These are phyloP conservation scores for Suhomyces maxii DNA, from an alignment of 1,139 yeast genomes.

Conservation along the genomic window DNA sequence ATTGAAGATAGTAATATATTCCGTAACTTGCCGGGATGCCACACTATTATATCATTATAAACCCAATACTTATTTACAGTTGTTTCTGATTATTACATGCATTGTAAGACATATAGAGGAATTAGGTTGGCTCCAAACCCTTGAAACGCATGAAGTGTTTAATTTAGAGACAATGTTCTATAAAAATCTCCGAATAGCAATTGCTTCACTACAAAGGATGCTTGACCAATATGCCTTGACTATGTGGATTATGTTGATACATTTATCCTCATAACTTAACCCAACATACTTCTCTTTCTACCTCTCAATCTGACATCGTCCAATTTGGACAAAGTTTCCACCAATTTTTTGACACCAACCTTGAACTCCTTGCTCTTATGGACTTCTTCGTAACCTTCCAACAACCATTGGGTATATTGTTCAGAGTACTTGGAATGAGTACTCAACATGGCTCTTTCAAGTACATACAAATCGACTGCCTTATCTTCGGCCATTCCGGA, in stretches of 20 bases:
- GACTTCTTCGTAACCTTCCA: constrained; percentile 66
- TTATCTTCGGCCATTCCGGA: constrained; percentile 83
- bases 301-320: constrained; percentile 91
- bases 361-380: constrained; percentile 28
- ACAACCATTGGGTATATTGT: constrained; percentile 64
- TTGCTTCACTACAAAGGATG: no score
- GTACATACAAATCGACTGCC: constrained; percentile 92
- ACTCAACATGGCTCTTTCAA: constrained; percentile 87
- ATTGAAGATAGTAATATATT: no score
- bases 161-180: no score
- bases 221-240: neutral
- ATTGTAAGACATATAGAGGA: no score
- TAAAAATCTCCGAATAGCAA: no score
- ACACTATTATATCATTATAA: no score
- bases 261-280: constrained; percentile 34
- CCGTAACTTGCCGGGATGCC: no score
- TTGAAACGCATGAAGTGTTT: no score
- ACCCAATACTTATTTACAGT: no score
- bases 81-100: no score
- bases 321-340: constrained; percentile 62
- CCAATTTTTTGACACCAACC: constrained; percentile 44
- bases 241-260: neutral
- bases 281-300: constrained; percentile 91
- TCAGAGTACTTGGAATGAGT: constrained; percentile 82
- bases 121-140: no score